Evolutionary conservation across 1,139 yeast genomes (phyloP), one percentile per base, ranked within the genome.

Genomic region (Geotrichum aggregatum): DNA sequence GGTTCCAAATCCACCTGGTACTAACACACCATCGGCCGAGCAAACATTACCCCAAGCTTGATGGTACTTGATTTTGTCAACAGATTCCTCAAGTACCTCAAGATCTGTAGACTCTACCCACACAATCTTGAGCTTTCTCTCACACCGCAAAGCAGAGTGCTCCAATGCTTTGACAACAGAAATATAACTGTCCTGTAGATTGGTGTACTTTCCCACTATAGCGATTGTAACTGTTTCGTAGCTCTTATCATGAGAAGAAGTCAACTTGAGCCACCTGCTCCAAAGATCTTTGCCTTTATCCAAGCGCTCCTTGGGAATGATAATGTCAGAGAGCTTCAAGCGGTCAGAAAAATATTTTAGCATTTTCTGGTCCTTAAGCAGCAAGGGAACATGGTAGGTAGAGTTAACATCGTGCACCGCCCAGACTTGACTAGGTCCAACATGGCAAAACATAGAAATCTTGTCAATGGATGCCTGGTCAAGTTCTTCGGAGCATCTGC

Each of bases 361-460:
- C 79, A 91, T 79, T 63, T 80, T 84, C 75, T 92, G 97, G 68
- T 92, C 92, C 66, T 84, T 81, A 63, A 92, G 79, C 67, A 92
- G 76, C 61, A 92, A 77, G 51, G 99, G 99, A 62, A 92, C 98
- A 69, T 94, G 98, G 71, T 92, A 92, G 50, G 98, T 92, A 11
- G 97, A 87, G 74, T 87, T 87, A 63, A 92, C 96, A 71, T 94
- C 98, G 67, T 91, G 96, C 55, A 92, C 96, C 49, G 96, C 97
- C 63, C 94, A 79, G 50, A 92, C 98, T 73, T 94, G 98, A 55
- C 91, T 89, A 22, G 95, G 89, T 22, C 97, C 98, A 62, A 92
- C 98, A 67, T 94, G 98, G 72, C 98, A 92, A 74, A 92, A 92
- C 98, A 94, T 92, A 56, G 97, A 94, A 66, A 92, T 92, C 74